Evolutionary conservation across 441 rosid genomes (phyloP).

Genomic region (Adansonia grandidieri): DNA sequence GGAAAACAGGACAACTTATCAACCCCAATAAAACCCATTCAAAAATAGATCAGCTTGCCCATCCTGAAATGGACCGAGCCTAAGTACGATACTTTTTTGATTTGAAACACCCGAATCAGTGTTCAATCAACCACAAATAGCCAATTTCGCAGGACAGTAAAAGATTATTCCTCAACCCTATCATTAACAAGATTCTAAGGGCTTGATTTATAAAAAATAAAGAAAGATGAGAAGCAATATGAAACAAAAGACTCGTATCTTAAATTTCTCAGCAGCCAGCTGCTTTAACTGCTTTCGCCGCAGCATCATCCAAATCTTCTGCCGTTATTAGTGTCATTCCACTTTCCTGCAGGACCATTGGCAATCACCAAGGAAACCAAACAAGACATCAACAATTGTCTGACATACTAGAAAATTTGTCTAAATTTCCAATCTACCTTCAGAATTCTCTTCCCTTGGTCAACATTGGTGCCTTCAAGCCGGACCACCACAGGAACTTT

Average conservation of each 20-base stretch:
- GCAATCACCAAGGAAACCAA: neutral
- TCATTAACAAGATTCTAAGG: too few species aligned
- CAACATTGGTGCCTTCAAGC: constrained; percentile 93
- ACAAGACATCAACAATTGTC: too few species aligned
- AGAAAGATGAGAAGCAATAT: neutral
- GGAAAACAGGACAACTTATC: too few species aligned
- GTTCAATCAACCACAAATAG: too few species aligned
- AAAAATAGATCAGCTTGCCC: too few species aligned
- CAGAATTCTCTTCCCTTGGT: constrained; percentile 91
- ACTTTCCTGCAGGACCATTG: constrained; percentile 60
- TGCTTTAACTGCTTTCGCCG: constrained; percentile 92
- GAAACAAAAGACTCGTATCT: neutral
- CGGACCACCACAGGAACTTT: constrained; percentile 97
- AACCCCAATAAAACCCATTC: too few species aligned
- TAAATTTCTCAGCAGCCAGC: constrained; percentile 39
- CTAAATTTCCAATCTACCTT: constrained; percentile 49
- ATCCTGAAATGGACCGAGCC: too few species aligned
- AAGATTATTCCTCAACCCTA: too few species aligned
- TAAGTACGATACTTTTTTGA: too few species aligned
- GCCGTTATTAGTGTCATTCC: constrained; percentile 83
- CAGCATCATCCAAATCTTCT: constrained; percentile 94
- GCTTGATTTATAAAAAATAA: neutral
- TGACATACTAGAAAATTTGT: neutral
- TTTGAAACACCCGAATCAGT: too few species aligned
- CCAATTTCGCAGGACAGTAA: too few species aligned